These are phyloP conservation scores for Fomitopsis pulvina DNA, from an alignment of 768 basidiomycete genomes.

Conservation along the genomic window DNA sequence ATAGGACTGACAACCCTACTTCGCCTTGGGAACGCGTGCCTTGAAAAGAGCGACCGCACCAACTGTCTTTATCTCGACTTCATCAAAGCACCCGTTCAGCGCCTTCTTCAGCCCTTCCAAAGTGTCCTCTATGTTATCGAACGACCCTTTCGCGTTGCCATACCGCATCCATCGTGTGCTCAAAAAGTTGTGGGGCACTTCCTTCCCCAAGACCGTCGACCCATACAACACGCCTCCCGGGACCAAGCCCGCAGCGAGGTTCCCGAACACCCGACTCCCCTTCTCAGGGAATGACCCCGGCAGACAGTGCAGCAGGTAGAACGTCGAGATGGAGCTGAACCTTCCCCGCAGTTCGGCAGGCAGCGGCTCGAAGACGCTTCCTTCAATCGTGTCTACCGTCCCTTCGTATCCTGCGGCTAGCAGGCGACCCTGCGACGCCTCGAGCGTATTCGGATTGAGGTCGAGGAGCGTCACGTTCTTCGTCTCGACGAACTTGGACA, in stretches of 20 bases:
- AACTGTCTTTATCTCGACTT: conserved; percentile 9
- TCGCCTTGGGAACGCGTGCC: conserved; percentile 3
- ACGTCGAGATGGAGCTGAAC: conserved; percentile 16
- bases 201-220: conserved; percentile 13
- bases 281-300: conserved; percentile 14
- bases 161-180: too few species aligned
- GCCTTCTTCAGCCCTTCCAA: conserved; percentile 5
- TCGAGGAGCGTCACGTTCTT: conserved; percentile 12
- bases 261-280: conserved; percentile 8
- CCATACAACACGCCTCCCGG: conserved; percentile 15
- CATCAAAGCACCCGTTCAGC: conserved; percentile 9
- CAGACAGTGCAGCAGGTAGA: conserved; percentile 17
- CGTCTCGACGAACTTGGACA: conserved; percentile 1
- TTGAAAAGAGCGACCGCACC: conserved; percentile 12
- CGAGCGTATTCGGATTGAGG: conserved; percentile 12
- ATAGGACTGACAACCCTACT: too few species aligned
- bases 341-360: conserved; percentile 3
- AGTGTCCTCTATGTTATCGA: conserved; percentile 8
- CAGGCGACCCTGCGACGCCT: conserved; percentile 5
- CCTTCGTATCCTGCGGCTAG: conserved; percentile 10
- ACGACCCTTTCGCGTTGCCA: too few species aligned
- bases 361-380: conserved; percentile 12
- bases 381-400: conserved; percentile 4
- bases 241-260: conserved; percentile 2
- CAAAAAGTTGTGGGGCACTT: conserved; percentile 11